Percentiles rank a stretch among this genome's conserved stretches.
Conservation (phyloP, 2,329 filamentous ascomycete species). For the Arthrobotrys iridis region DNA sequence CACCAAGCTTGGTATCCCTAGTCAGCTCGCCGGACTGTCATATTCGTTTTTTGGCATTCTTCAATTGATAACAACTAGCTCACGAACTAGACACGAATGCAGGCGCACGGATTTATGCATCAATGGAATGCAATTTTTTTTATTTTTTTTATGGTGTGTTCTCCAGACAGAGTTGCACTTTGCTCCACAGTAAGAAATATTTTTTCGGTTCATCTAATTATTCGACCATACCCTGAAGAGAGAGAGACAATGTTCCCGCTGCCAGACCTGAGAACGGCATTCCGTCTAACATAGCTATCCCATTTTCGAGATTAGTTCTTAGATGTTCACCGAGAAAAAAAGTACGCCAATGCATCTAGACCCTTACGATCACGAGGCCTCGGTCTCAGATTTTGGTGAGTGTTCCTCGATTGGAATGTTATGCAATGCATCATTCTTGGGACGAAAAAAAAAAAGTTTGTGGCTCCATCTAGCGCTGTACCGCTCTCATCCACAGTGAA, state of each 20-base stretch:
- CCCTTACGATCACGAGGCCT: conserved; percentile 32
- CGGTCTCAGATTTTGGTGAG: background rate
- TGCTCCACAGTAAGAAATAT: background rate
- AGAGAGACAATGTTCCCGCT: conserved; percentile 19
- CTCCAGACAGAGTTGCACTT: background rate
- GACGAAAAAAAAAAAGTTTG: conserved; percentile 6
- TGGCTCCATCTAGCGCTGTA: conserved; percentile 15
- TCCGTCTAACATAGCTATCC: background rate
- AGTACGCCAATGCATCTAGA: conserved; percentile 29
- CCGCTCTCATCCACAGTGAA: too few species aligned
- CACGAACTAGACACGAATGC: background rate
- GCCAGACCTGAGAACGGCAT: background rate
- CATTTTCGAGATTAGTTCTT: background rate
- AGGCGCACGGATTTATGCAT: conserved; percentile 2
- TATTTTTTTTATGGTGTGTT: conserved; percentile 1
- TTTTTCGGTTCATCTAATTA: conserved; percentile 36
- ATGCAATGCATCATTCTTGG: background rate
- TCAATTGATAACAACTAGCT: background rate
- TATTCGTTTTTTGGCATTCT: background rate
- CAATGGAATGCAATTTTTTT: conserved; percentile 2
- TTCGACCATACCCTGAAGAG: conserved; percentile 23
- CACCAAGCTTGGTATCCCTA: background rate
- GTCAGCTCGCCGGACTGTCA: background rate
- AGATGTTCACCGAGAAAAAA: background rate
- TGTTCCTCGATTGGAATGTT: conserved; percentile 27